phyloP scores from a whole-genome alignment of 163 green algal genomes.

The Coccomyxa subellipsoidea region DNA sequence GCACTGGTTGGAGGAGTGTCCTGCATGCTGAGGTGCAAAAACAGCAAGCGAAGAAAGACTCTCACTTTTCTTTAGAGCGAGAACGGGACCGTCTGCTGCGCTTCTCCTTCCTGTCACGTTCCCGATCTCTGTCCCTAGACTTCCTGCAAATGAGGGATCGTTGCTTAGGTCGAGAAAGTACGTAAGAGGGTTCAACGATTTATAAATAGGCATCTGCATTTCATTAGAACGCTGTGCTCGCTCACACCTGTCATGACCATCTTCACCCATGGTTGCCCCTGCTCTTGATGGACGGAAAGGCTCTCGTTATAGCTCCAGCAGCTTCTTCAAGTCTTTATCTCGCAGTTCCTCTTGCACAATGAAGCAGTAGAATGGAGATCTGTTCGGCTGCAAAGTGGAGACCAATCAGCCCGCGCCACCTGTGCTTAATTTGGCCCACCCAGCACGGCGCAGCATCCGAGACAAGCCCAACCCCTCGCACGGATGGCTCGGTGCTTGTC shows the following conservation, averaged over 20 bases:
- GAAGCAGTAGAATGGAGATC: background rate
- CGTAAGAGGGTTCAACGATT: too few species aligned
- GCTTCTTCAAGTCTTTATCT: background rate
- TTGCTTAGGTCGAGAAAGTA: too few species aligned
- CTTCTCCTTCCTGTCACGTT: slow-evolving; percentile 13
- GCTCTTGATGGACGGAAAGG: background rate
- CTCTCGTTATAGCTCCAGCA: background rate
- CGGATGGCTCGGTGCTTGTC: background rate
- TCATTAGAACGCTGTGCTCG: too few species aligned
- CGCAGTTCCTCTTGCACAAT: background rate
- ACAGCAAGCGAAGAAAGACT: too few species aligned
- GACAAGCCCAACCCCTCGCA: background rate
- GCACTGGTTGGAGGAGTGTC: too few species aligned
- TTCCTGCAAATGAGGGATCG: too few species aligned
- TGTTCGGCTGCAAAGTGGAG: background rate
- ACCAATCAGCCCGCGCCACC: background rate
- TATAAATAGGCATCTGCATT: background rate
- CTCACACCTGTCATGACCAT: background rate
- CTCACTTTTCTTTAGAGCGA: background rate
- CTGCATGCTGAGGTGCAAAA: too few species aligned
- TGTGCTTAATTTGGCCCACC: background rate
- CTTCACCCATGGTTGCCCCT: background rate
- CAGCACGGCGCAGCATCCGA: background rate
- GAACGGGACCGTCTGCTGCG: slow-evolving; percentile 1
- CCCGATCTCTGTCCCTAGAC: background rate